Evolutionary conservation across 371 early-diverging fungal genomes (phyloP).

Genomic region (Apophysomyces elegans): DNA sequence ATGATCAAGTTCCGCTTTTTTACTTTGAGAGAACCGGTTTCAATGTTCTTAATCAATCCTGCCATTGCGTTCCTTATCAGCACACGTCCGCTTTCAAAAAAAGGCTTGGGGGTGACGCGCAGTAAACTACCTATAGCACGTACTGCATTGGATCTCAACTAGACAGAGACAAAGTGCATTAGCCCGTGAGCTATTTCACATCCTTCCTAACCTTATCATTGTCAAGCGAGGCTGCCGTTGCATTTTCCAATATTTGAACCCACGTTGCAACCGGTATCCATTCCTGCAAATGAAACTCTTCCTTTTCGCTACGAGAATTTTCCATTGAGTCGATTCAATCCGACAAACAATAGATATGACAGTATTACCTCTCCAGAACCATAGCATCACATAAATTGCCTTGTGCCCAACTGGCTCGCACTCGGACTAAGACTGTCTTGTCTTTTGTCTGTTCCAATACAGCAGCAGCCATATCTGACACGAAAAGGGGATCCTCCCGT

Average conservation of each 20-base stretch:
- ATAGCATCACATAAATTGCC: slow-evolving; percentile 76
- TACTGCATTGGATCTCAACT: slow-evolving; percentile 75
- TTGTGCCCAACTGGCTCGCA: slow-evolving; percentile 78
- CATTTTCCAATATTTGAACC: slow-evolving; percentile 51
- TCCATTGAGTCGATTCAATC: too few relatives aligned
- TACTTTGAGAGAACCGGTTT: slow-evolving; percentile 76
- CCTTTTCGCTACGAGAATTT: slow-evolving; percentile 22
- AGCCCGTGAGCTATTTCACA: too few relatives aligned
- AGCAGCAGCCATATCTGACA: slow-evolving; percentile 56
- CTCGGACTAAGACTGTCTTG: slow-evolving; percentile 58
- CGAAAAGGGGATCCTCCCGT: slow-evolving; percentile 60
- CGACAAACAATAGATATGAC: too few relatives aligned
- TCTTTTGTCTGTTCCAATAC: slow-evolving; percentile 55
- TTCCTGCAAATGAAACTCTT: slow-evolving; percentile 37
- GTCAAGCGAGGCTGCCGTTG: slow-evolving; percentile 65
- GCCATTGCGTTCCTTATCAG: slow-evolving; percentile 60
- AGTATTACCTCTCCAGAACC: slow-evolving; percentile 51
- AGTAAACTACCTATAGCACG: slow-evolving; percentile 75
- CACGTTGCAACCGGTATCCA: slow-evolving; percentile 45
- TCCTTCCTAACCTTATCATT: slow-evolving; percentile 63
- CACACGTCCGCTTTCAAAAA: slow-evolving; percentile 49
- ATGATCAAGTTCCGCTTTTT: background rate
- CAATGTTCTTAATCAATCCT: slow-evolving; percentile 69
- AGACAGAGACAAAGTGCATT: background rate
- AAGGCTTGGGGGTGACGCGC: slow-evolving; percentile 56